Base-by-base conservation (phyloP, 176 grass and related monocot genomes). In the Rhynchospora breviuscula region DNA sequence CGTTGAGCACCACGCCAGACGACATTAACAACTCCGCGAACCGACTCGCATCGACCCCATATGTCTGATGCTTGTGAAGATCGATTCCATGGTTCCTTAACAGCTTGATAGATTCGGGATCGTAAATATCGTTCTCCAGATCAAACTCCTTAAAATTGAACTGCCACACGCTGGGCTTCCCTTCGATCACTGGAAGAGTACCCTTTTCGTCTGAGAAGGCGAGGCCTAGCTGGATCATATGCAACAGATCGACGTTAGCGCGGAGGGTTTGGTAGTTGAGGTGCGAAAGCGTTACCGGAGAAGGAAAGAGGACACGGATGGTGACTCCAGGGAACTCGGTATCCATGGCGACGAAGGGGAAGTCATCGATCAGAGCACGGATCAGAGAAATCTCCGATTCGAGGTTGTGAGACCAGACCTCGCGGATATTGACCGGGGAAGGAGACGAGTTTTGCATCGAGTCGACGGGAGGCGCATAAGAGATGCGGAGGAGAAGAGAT, bases 111-210 rank as follows among this genome's bases (percentile, higher is more conserved):
- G 94, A 97, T 72, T 88, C 85, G 22, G 78, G 15, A 79, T 80
- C 83, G 86, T 12, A 61, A 8, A 87, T 84, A 83, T 91, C 91
- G 10, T 54, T 61, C 33, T 76, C 76, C 49, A 85, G 83, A 52
- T 93, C 60, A 83, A 97, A 97, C 29, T 90, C 94, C 26, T 87
- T 56, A 63, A 97, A 97, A 85, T 97, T 97, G 85, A 97, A 97
- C 91, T 97, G 94, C 94, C 94, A 97, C 10, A 86, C 79, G 77
- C 94, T 93, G 63, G 81, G 0, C 43, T 86, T 0, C 47, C 82
- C 64, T 53, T 91, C 94, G 56, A 81, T 31, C 5, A 51, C 67
- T 1, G 94, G 94, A 47, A 97, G 78, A 44, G 49, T 86, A 57
- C 94, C 94, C 2, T n/a, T 33, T 43, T 83, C 64, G 89, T 93